Conservation (phyloP, 2,329 filamentous ascomycete genomes). For the Davidsoniella eucalypti region DNA sequence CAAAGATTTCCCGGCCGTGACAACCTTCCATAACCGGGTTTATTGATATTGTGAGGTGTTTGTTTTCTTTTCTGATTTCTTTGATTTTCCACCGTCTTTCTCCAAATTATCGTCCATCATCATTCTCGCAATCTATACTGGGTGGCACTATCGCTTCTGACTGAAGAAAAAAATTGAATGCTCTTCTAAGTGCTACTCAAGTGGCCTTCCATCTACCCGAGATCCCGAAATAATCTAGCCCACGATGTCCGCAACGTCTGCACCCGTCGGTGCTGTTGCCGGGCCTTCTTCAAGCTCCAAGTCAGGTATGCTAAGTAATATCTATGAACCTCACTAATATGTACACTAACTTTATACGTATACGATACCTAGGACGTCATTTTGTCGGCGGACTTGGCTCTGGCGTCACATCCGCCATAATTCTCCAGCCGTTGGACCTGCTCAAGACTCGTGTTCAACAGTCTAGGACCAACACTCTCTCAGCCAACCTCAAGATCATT, state of each 20-base stretch:
- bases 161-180: no score
- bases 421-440: slow-evolving; percentile 88
- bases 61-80: no score
- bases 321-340: background rate
- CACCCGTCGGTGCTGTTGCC: background rate
- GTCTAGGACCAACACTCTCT: slow-evolving; percentile 53
- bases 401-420: slow-evolving; percentile 71
- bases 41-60: no score
- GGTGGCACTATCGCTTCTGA: no score
- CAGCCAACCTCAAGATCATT: slow-evolving; percentile 43
- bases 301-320: slow-evolving; percentile 4
- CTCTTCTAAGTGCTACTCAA: no score
- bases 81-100: no score
- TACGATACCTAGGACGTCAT: slow-evolving; percentile 52
- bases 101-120: no score
- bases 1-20: background rate
- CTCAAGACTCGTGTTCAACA: slow-evolving; percentile 95
- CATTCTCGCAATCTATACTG: no score
- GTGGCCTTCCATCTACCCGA: background rate
- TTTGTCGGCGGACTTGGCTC: slow-evolving; percentile 79
- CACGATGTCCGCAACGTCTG: slow-evolving; percentile 1
- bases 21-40: background rate
- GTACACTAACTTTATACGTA: background rate
- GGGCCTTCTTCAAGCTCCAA: slow-evolving; percentile 10
- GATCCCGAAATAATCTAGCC: no score